Evolutionary conservation across 495 filamentous ascomycete species (phyloP), one percentile per base, ranked within the genome.

Genomic region (Geopyxis carbonaria): DNA sequence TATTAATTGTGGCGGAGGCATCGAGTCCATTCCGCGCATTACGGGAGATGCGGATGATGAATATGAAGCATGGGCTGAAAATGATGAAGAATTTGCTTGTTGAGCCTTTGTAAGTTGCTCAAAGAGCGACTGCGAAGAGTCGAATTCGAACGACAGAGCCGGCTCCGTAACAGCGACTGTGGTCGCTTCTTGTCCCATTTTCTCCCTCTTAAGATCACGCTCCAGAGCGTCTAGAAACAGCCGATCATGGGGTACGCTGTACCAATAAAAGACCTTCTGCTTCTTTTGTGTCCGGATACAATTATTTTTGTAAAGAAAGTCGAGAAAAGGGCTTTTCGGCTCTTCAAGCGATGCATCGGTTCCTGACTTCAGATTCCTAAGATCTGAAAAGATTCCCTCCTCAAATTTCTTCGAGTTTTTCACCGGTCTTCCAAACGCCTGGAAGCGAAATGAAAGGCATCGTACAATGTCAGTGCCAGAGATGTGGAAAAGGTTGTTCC

Each of bases 391-490:
- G 60, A 97, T 95, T 45, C 89, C 89, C 59, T 97, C 89, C 61
- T 97, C 89, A 58, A 97, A 97, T 60, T 97, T 97, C 65, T 97
- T 97, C 22, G 91, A 91, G 65, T 97, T 97, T 71, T 94, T 95
- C 25, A 97, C 89, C 2, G 89, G 89, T 28, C 89, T 81, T 40
- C 89, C 89, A 48, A 97, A 97, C 31, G 89, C 89, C 60, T 95
- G 87, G 65, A 97, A 97, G 55, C 89, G 75, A 65, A 97, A 97
- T 16, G 91, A 89, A 23, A 97, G 75, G 51, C 91, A 95, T 72
- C 91, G 75, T 36, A 97, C 89, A 51, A 97, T 97, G 60, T 97
- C 89, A 45, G 89, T 97, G 45, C 89, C 89, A 22, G 89, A 94
- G 50, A 97, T 91, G 64, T 97, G 91, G 60, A 95, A 97, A 49